phyloP scores from a whole-genome alignment of 1,284 basidiomycete genomes.

The Sutorius eximius region DNA sequence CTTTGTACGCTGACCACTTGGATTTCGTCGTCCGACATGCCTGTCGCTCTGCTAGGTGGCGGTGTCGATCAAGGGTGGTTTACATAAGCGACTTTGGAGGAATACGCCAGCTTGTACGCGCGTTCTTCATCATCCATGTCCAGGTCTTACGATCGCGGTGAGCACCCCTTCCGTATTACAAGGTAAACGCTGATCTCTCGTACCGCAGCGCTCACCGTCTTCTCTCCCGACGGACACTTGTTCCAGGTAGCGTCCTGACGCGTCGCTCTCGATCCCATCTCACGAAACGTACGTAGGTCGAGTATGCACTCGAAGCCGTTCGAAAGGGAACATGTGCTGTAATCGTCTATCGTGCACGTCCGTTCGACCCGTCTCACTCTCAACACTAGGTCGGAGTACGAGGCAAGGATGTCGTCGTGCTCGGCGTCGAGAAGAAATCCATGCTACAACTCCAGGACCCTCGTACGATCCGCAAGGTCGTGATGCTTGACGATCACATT shows the following conservation, averaged over 20 bases:
- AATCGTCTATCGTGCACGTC: slow-evolving; percentile 26
- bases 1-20: slow-evolving; percentile 20
- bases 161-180: background rate
- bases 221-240: slow-evolving; percentile 92
- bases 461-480: slow-evolving; percentile 95
- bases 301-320: slow-evolving; percentile 97
- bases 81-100: slow-evolving; percentile 31
- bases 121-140: slow-evolving; percentile 40
- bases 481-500: slow-evolving; percentile 97
- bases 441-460: slow-evolving; percentile 97
- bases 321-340: slow-evolving; percentile 97
- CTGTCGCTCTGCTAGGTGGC: slow-evolving; percentile 15
- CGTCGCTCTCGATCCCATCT: slow-evolving; percentile 20
- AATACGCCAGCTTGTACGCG: slow-evolving; percentile 49
- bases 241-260: slow-evolving; percentile 67
- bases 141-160: slow-evolving; percentile 40
- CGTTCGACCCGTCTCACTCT: slow-evolving; percentile 5
- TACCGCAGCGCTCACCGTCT: slow-evolving; percentile 80
- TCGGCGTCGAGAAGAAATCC: slow-evolving; percentile 99
- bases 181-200: slow-evolving; percentile 13
- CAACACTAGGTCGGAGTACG: slow-evolving; percentile 84
- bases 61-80: slow-evolving; percentile 16
- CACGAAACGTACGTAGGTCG: slow-evolving; percentile 64
- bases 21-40: slow-evolving; percentile 28
- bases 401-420: slow-evolving; percentile 91